Base-by-base conservation (phyloP, 129 eudicot species). In the Tagetes erecta region DNA sequence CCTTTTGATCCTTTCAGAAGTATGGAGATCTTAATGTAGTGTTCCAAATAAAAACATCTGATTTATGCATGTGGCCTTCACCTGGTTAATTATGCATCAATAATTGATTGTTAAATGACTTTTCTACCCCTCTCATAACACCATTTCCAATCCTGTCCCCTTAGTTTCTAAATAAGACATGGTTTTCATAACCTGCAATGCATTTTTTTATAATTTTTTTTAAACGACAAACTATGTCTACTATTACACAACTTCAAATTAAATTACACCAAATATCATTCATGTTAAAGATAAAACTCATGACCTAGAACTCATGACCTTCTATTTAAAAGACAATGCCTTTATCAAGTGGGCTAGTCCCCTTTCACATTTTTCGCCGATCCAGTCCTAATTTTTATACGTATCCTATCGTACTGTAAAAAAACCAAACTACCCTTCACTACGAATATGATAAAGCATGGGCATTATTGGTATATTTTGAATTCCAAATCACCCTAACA, bases 381-480 rank as follows among this genome's bases (percentile, higher is more conserved):
- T 20, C 27, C 27, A 20, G 27, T 20, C 27, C 27, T 20, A 20
- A 20, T 20, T 20, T 20, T 20, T 20, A 20, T 20, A 20, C 27
- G 27, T 20, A 20, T 20, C 27, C 27, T 20, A 20, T 44, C 49
- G 49, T 44, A 10, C 10, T 76, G 13, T 14, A 33, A 50, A 70
- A 78, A 71, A 67, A 63, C 58, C 4, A 13, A 71, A 71, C 44
- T 65, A 38, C 60, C 68, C 73, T 34, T 75, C 77, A 69, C 64
- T 70, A 78, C 36, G 91, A 85, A 62, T 92, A 83, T 74, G 91
- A 89, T 76, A 91, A 87, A 71, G 91, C 91, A 1, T 86, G 89
- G 33, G 85, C 96, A 20, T 84, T 85, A 73, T 36, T 80, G 90
- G 91, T 86, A 82, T 80, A 72, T 40, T 44, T 85, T 87, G 96